phyloP scores from a whole-genome alignment of 306 rosid genomes.

The Trifolium fragiferum region DNA sequence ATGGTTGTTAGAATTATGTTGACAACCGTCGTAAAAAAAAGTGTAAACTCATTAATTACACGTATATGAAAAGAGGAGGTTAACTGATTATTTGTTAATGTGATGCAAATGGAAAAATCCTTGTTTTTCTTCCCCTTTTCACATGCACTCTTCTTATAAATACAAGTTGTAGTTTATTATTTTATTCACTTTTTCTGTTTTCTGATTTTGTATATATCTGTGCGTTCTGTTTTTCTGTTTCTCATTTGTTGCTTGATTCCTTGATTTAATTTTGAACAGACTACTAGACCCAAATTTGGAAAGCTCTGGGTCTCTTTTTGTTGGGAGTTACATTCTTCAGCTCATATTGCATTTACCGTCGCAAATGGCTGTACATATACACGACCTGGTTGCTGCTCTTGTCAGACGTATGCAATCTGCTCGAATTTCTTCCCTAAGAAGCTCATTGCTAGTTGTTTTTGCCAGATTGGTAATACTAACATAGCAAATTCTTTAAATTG shows the following conservation, averaged over 20 bases:
- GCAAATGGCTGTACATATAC: constrained; percentile 84
- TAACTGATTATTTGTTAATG: constrained; percentile 16
- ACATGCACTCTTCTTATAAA: constrained; percentile 5
- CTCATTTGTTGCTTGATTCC: constrained; percentile 43
- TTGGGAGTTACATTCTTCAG: constrained; percentile 89
- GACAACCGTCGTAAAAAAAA: background rate
- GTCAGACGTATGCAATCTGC: constrained; percentile 90
- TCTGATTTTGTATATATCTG: background rate
- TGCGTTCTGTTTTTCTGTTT: constrained; percentile 5
- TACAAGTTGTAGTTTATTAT: constrained; percentile 11
- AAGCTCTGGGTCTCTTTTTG: constrained; percentile 94
- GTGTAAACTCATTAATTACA: constrained; percentile 8
- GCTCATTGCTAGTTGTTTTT: constrained; percentile 88
- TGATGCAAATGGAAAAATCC: constrained; percentile 25
- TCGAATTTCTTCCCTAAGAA: constrained; percentile 67
- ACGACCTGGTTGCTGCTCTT: constrained; percentile 82
- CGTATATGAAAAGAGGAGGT: background rate
- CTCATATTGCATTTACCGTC: constrained; percentile 87
- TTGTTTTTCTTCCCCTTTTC: constrained; percentile 24
- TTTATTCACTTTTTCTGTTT: constrained; percentile 5
- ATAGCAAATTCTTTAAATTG: constrained; percentile 24
- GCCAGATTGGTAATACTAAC: constrained; percentile 84
- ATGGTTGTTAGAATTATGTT: too few relatives aligned
- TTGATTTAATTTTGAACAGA: constrained; percentile 57
- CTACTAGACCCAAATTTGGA: constrained; percentile 85